A percentile compares a stretch with the other conserved stretches of the same genome.
These are phyloP conservation scores for Hypomontagnella monticulosa DNA, from an alignment of 495 filamentous ascomycete genomes.

Conservation along the genomic window DNA sequence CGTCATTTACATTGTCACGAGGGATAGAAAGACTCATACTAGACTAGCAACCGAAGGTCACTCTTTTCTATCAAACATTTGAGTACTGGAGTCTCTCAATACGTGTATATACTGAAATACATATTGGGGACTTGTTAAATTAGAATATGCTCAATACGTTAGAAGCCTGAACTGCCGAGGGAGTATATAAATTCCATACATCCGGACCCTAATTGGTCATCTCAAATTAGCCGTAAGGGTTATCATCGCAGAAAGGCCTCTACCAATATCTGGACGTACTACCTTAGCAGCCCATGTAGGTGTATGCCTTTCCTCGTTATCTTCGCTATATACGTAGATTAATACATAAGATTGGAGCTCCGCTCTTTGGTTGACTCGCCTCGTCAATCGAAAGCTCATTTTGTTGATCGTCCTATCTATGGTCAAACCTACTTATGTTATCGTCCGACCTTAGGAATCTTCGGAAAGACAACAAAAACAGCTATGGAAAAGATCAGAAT, in stretches of 20 bases:
- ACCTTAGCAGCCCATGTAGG: no score
- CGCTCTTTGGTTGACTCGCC: no score
- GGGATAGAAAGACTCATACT: not conserved
- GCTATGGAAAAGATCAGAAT: not conserved
- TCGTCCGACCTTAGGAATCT: no score
- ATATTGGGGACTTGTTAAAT: not conserved
- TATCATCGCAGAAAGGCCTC: not conserved
- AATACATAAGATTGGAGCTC: no score
- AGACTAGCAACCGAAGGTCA: not conserved
- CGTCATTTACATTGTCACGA: no score
- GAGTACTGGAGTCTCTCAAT: no score
- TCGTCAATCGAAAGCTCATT: no score
- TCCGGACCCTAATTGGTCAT: conserved; percentile 8
- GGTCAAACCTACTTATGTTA: no score
- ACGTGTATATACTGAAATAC: not conserved
- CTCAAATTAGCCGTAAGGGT: conserved; percentile 14
- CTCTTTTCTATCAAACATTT: not conserved
- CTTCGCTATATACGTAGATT: no score
- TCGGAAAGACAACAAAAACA: no score
- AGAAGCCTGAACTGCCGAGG: conserved; percentile 13
- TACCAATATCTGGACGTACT: not conserved
- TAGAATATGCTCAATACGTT: not conserved
- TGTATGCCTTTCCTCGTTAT: no score
- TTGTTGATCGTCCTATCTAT: no score
- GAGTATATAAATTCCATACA: not conserved